Percentiles rank a stretch among this genome's conserved stretches.
Evolutionary conservation across 805 yeast species (phyloP).

Genomic region (Cyberlindnera veronae): DNA sequence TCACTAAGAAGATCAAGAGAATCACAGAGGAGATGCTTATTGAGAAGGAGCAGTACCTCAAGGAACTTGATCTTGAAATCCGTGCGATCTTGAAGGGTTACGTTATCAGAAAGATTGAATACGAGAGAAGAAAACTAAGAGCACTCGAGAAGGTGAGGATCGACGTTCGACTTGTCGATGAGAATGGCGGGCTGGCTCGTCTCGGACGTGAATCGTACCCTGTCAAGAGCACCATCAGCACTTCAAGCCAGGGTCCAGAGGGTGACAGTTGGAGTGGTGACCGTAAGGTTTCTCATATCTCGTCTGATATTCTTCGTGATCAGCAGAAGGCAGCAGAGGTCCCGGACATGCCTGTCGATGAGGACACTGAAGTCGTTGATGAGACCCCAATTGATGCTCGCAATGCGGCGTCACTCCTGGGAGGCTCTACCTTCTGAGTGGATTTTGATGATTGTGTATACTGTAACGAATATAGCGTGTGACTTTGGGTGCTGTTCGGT

Average conservation of each 20-base stretch:
- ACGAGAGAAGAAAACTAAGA: constrained; percentile 75
- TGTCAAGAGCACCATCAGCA: constrained; percentile 15
- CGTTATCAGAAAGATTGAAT: constrained; percentile 72
- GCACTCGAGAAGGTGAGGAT: constrained; percentile 67
- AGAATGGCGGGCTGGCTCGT: constrained; percentile 75
- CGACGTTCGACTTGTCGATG: constrained; percentile 73
- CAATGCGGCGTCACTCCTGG: constrained; percentile 78
- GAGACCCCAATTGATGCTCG: constrained; percentile 63
- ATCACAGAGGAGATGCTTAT: constrained; percentile 81
- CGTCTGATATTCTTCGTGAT: constrained; percentile 14
- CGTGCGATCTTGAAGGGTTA: constrained; percentile 52
- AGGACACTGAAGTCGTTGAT: constrained; percentile 25
- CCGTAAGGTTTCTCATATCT: constrained; percentile 35
- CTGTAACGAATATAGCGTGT: not conserved
- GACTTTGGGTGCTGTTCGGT: too few species aligned
- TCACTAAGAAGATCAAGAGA: constrained; percentile 73
- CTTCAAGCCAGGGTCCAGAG: constrained; percentile 41
- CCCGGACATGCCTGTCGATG: constrained; percentile 15
- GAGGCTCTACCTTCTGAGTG: constrained; percentile 62
- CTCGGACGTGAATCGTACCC: constrained; percentile 70
- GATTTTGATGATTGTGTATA: not conserved
- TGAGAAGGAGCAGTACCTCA: constrained; percentile 61
- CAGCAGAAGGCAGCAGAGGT: constrained; percentile 9
- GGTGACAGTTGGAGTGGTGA: constrained; percentile 65
- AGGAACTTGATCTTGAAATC: constrained; percentile 54